phyloP scores from a whole-genome alignment of 352 stramenopile genomes.

The Elongisporangium senticosum region DNA sequence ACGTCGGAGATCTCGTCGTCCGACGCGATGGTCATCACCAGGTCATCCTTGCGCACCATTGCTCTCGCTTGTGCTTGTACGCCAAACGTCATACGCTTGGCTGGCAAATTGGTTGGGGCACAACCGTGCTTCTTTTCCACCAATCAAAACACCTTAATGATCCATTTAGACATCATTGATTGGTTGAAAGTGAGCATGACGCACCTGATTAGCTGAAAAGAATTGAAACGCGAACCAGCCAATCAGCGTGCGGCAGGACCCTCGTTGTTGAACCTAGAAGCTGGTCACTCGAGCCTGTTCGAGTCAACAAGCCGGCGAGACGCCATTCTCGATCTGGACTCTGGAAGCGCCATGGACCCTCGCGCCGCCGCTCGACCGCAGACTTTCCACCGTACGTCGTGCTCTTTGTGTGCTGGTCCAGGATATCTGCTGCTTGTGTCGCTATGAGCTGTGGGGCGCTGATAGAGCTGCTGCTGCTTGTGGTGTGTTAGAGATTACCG shows the following conservation, averaged over 20 bases:
- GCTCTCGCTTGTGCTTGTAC: constrained; percentile 1
- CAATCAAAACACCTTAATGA: background rate
- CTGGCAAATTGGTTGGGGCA: background rate
- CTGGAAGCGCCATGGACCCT: background rate
- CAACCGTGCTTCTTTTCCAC: background rate
- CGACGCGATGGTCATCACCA: constrained; percentile 88
- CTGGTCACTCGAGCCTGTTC: background rate
- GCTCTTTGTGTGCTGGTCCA: background rate
- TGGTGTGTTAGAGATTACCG: background rate
- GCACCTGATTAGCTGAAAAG: background rate
- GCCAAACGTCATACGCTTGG: background rate
- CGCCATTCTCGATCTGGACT: background rate
- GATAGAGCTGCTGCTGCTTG: background rate
- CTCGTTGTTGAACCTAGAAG: background rate
- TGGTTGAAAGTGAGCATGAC: background rate
- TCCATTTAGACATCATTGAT: background rate
- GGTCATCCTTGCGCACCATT: constrained; percentile 32
- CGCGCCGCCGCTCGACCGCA: background rate
- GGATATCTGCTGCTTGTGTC: background rate
- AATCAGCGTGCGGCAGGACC: background rate
- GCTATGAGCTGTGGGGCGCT: background rate
- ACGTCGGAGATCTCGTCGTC: constrained; percentile 75
- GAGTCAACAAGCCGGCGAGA: background rate
- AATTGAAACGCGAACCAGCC: background rate
- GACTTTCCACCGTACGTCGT: background rate